phyloP scores from a whole-genome alignment of 2,329 filamentous ascomycete genomes.

The Fusarium sp. region DNA sequence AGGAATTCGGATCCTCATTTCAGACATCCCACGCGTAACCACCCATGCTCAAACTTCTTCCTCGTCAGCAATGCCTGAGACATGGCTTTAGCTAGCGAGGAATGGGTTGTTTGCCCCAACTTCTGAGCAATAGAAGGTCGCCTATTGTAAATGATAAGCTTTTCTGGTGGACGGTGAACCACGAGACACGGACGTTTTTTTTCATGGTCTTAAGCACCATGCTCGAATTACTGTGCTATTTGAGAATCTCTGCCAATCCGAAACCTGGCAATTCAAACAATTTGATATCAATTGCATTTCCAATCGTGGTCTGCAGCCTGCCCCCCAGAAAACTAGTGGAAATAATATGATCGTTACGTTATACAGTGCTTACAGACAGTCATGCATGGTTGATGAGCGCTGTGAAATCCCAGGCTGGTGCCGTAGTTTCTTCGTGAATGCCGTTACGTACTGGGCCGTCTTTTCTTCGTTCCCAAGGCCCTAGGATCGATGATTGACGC shows the following conservation, averaged over 20 bases:
- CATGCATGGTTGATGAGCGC: neutral
- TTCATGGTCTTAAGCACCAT: neutral
- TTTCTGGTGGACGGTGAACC: neutral
- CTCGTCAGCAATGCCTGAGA: slow-evolving; percentile 27
- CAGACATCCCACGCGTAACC: slow-evolving; percentile 16
- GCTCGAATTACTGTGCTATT: neutral
- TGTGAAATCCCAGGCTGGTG: neutral
- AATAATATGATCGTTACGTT: neutral
- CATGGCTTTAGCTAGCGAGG: slow-evolving; percentile 7
- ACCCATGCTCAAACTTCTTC: slow-evolving; percentile 21
- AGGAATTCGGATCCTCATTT: slow-evolving; percentile 9
- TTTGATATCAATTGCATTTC: neutral
- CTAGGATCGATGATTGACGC: neutral
- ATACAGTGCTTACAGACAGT: neutral
- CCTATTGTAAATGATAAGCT: slow-evolving; percentile 33
- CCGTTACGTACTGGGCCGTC: neutral
- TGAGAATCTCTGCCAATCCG: slow-evolving; percentile 9
- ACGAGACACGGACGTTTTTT: slow-evolving; percentile 14
- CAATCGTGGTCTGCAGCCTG: neutral
- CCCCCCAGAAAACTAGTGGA: neutral
- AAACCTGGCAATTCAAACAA: slow-evolving; percentile 4
- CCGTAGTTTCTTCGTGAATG: neutral
- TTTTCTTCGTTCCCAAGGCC: neutral
- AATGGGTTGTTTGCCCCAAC: slow-evolving; percentile 6
- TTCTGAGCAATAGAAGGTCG: slow-evolving; percentile 26